Percentiles rank a stretch among this genome's conserved stretches.
Evolutionary conservation across 176 grass and related monocot species (phyloP).

Genomic region (Luzula sylvatica): DNA sequence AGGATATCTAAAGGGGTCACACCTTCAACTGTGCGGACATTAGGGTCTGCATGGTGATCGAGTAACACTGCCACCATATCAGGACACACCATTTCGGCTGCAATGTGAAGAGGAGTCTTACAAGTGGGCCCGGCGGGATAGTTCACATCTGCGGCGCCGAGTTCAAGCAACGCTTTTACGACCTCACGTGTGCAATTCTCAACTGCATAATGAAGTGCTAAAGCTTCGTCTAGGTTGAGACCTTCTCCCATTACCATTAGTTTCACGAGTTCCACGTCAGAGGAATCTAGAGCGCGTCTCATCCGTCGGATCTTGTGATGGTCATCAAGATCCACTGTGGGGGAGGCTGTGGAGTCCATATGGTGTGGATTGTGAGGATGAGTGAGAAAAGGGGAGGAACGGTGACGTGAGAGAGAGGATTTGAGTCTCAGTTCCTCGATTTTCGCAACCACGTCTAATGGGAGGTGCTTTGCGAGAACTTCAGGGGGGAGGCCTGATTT

Average conservation of each 20-base stretch:
- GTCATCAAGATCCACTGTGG: constrained; percentile 42
- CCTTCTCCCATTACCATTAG: constrained; percentile 99
- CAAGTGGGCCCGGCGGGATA: constrained; percentile 69
- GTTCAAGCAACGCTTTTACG: constrained; percentile 90
- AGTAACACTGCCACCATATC: constrained; percentile 99
- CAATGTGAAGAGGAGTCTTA: constrained; percentile 89
- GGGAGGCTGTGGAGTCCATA: constrained; percentile 22
- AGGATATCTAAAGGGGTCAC: constrained; percentile 93
- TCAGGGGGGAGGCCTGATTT: constrained; percentile 88
- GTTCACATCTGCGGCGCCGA: constrained; percentile 93
- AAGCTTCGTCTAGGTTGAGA: constrained; percentile 90
- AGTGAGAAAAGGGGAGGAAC: constrained; percentile 37
- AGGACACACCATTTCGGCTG: constrained; percentile 97
- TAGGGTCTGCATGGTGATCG: constrained; percentile 96
- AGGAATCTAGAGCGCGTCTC: constrained; percentile 90
- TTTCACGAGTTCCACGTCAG: constrained; percentile 96
- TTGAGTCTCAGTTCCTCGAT: constrained; percentile 95
- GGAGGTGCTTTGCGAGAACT: constrained; percentile 92
- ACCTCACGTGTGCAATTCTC: constrained; percentile 98
- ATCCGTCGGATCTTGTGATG: constrained; percentile 99
- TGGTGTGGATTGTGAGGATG: constrained; percentile 47
- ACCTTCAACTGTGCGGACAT: constrained; percentile 93
- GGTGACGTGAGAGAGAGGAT: constrained; percentile 65
- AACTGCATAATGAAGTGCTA: constrained; percentile 94
- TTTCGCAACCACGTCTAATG: constrained; percentile 75